Base-by-base conservation (phyloP, 108 stramenopile species). In the Cylindrotheca fusiformis region DNA sequence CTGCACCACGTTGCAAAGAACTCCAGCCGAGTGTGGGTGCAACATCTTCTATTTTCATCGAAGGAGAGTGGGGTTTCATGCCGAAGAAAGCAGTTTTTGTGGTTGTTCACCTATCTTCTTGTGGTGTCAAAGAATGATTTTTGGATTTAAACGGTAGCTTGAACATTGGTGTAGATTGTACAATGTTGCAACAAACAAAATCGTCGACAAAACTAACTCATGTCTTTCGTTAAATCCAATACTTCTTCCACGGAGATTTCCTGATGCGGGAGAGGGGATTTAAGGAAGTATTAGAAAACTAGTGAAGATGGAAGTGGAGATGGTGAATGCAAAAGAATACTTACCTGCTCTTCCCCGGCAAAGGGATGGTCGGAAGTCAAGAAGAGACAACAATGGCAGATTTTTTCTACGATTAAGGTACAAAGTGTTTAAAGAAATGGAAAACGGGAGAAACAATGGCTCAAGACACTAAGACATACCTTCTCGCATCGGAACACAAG, bases 321-420 rank as follows among this genome's bases (percentile, higher is more conserved):
- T 44, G 4, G 14, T 2, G 5, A 23, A 26, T 31, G 22, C 31
- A 4, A 33, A 1, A 52, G 41, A 26, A 1, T 24, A 69, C 75
- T 21, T 75, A 86, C 85, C 58, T 68, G 75, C 24, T 77, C 68
- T 27, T 81, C 72, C 30, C 93, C 89, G 0, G 74, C 82, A 70
- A 91, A 91, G 32, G 75, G 78, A 69, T 89, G 88, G 54, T 91
- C 89, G 32, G 88, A 86, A 3, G 89, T 94, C 48, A 94, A 71
- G 62, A 94, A 94, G 14, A 95, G 72, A 90, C 90, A 92, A 48
- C 94, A 95, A 62, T 95, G 94, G 54, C 94, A 95, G 48, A 36
- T 56, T n/a, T 51, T 19, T 5, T 51, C 22, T 19, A 51, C 50
- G 50, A 14, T n/a, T 51, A 5, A 19, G 50, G 50, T 41, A 41